Evolutionary conservation across 2,329 filamentous ascomycete species (phyloP).

Genomic region (Pyrenochaeta sp.): DNA sequence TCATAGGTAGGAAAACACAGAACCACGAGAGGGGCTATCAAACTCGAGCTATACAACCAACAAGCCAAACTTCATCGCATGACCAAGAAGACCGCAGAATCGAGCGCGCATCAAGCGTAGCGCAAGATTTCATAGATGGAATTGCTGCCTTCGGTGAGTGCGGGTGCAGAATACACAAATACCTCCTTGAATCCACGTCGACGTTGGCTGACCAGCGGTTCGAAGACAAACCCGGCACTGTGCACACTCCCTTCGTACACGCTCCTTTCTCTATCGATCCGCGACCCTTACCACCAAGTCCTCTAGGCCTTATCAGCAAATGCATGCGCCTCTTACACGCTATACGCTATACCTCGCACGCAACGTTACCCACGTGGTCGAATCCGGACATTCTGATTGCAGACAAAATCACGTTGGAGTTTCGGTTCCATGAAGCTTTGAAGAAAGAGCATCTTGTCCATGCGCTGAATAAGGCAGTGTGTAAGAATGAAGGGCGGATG

Average conservation of each 20-base stretch:
- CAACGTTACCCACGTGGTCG: constrained; percentile 15
- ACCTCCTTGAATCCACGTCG: neutral
- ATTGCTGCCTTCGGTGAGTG: constrained; percentile 12
- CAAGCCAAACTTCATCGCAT: neutral
- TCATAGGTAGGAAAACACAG: constrained; percentile 13
- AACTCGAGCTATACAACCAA: neutral
- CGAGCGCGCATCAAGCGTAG: constrained; percentile 9
- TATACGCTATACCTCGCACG: constrained; percentile 15
- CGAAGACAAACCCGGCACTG: neutral
- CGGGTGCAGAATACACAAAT: neutral
- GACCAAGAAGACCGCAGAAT: neutral
- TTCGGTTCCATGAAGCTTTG: constrained; percentile 9
- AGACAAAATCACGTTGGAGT: constrained; percentile 23
- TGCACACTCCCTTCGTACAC: neutral
- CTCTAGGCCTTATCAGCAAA: constrained; percentile 9
- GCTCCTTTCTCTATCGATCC: neutral
- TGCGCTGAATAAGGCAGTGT: constrained; percentile 17
- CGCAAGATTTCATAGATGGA: constrained; percentile 21
- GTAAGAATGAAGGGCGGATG: constrained; percentile 20
- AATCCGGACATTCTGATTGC: constrained; percentile 12
- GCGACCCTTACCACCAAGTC: constrained; percentile 5
- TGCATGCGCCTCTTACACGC: constrained; percentile 17
- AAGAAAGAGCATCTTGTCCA: constrained; percentile 8
- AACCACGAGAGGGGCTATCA: neutral
- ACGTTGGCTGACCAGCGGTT: neutral